phyloP scores from a whole-genome alignment of 2,329 filamentous ascomycete species.

The Colletotrichum incanum region DNA sequence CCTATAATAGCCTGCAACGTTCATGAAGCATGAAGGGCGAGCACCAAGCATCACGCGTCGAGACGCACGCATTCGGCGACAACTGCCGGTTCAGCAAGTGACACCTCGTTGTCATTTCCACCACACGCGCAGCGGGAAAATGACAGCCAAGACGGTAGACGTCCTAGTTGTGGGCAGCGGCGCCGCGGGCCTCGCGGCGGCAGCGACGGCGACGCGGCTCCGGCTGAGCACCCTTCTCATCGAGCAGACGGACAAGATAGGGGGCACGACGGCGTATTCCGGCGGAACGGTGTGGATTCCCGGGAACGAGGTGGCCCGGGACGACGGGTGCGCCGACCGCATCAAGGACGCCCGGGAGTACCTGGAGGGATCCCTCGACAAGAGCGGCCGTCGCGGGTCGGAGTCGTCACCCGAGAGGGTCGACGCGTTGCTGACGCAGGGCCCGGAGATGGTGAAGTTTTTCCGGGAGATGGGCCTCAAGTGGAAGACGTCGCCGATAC shows the following conservation, averaged over 20 bases:
- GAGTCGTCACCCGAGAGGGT: conserved; percentile 48
- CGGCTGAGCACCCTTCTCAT: conserved; percentile 50
- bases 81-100: too few species aligned
- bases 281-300: conserved; percentile 55
- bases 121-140: too few species aligned
- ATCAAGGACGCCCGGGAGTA: conserved; percentile 47
- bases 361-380: conserved; percentile 47
- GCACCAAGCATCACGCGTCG: too few species aligned
- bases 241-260: conserved; percentile 52
- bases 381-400: conserved; percentile 46
- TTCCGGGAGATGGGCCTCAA: conserved; percentile 48
- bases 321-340: conserved; percentile 46
- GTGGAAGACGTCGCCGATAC: conserved; percentile 46
- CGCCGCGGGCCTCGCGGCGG: conserved; percentile 51
- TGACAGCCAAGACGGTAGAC: not conserved
- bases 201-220: conserved; percentile 46
- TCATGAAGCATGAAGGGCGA: too few species aligned
- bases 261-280: conserved; percentile 53
- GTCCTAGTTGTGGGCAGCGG: conserved; percentile 52
- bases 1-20: too few species aligned
- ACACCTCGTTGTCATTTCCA: too few species aligned
- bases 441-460: conserved; percentile 51
- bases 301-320: conserved; percentile 47
- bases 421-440: conserved; percentile 50
- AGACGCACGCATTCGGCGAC: too few species aligned